These are phyloP conservation scores for Amborella trichopoda DNA, from an alignment of 164 flowering plant genomes.

Conservation along the genomic window DNA sequence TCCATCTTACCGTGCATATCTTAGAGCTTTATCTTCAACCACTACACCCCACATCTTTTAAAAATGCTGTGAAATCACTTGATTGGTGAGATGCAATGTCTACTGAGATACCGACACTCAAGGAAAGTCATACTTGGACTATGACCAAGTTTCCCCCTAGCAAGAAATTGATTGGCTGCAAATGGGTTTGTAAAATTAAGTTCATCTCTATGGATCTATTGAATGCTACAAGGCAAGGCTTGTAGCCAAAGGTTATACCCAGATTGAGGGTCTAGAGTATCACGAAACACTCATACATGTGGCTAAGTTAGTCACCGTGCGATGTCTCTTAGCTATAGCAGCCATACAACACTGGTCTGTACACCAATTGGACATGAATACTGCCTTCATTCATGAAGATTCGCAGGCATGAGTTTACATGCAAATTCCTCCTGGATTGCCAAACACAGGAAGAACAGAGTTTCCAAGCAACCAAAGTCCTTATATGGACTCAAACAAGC, in stretches of 20 bases:
- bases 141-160: neutral
- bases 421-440: neutral
- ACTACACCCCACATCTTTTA: neutral
- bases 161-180: too few relatives aligned
- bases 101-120: neutral
- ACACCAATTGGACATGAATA: neutral
- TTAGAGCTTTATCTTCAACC: neutral
- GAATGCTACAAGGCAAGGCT: too few relatives aligned
- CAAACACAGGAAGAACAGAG: neutral
- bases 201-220: neutral
- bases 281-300: neutral
- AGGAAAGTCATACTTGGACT: neutral
- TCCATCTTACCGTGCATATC: neutral
- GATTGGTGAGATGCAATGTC: neutral
- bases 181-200: neutral
- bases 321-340: neutral
- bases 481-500: slow-evolving; percentile 1
- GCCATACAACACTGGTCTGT: neutral
- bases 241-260: too few relatives aligned
- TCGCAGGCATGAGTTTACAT: neutral
- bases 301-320: too few relatives aligned
- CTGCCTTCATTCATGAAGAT: neutral
- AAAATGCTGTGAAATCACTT: neutral
- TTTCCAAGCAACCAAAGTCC: neutral
- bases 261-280: too few relatives aligned